Base-by-base conservation (phyloP, 106 monocot species). In the Phalaenopsis equestris region DNA sequence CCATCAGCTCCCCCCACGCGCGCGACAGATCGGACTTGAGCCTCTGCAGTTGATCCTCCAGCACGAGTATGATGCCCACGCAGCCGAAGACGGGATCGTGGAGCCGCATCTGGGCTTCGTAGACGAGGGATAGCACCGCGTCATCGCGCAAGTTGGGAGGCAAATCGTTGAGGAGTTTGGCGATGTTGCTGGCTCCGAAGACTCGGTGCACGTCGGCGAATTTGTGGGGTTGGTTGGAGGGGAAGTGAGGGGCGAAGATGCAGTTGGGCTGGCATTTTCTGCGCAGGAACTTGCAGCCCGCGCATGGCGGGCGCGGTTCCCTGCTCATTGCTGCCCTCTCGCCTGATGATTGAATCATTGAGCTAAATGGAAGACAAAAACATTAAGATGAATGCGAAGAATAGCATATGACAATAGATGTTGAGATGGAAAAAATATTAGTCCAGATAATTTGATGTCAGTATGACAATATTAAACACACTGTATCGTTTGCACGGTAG, bases 261-360 rank as follows among this genome's bases (percentile, higher is more conserved):
- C 93, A 93, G 75, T 90, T 90, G 42, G 90, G 93, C 67, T 88
- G 88, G 88, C 93, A 93, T 82, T 93, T 93, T 3, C 93, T 87
- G 14, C 93, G 90, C 10, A 93, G 93, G 76, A 90, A 90, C 78
- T 93, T 90, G 90, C 93, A 93, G 30, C 90, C 93, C 1, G 93
- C 93, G 82, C 93, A 93, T 19, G 93, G 93, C 6, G 93, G 14
- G 52, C 52, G 2, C 12, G 52, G 52, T 1, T 90, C 67, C 83
- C 64, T 19, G 5, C 21, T 5, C 2, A 65, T 0, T 21, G 64
- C 4, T 6, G 43, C 6, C 43, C 11, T 19, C 17, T 19, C 56
- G 56, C 11, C 56, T 19, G 21, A 65, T 65, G 64, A 65, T 21
- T 8, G 30, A 30, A 30, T 21, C 52, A 52, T 52, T 52, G 52